Evolutionary conservation across 106 monocot genomes (phyloP), one percentile per base, ranked within the genome.

Genomic region (Platanthera guangdongensis): DNA sequence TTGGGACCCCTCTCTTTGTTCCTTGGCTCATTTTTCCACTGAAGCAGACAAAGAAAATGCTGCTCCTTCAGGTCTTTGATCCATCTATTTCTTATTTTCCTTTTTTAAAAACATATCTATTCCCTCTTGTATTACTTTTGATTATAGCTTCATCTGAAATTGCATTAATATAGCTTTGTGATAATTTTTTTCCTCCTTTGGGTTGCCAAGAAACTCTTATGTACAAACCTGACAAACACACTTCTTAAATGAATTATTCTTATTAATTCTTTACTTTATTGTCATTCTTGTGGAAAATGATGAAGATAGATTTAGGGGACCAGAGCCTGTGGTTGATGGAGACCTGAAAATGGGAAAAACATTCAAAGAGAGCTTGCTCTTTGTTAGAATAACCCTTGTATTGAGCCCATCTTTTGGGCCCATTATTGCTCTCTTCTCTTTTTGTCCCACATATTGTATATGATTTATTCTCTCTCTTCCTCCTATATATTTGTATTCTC

Each of bases 21-120:
- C 2, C 50, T 16, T 14, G 50, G 51, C 8, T 72, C 72, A 72
- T 72, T 72, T 51, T 51, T 72, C 72, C 15, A 72, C 50, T 21
- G 50, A 51, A 72, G 19, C 72, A 49, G 51, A 51, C 51, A 13
- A 72, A 72, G 72, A 51, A 51, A 50, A 16, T 72, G 72, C 49
- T 72, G 50, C 72, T 51, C 50, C 9, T 51, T 9, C 50, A 72
- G 72, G 72, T 72, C 22, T 50, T 51, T 50, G 49, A 19, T 50
- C 16, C 7, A 16, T 70, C 46, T 12, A 51, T 72, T 72, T 72
- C 47, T 28, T 47, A 47, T 5, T 70, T 46, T 45, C 2, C 14
- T 0, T 48, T 48, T 45, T 48, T 70, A 47, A 48, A 70, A 15
- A 9, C 70, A 46, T 70, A 7, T 67, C 47, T 67, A 11, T 39